Evolutionary conservation across 495 filamentous ascomycete species (phyloP).

Genomic region (Penicillium canariense): DNA sequence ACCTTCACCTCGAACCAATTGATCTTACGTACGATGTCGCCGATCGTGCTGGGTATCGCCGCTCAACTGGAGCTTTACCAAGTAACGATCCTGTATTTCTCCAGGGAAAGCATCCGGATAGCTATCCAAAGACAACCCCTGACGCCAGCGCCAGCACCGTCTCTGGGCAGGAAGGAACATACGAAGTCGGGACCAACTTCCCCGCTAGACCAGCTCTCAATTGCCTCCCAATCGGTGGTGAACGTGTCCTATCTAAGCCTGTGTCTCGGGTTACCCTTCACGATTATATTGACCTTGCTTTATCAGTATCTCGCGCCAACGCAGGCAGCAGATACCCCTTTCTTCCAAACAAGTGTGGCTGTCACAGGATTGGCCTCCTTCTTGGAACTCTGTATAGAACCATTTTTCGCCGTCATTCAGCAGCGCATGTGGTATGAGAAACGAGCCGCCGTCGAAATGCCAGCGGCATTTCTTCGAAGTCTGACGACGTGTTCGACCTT

Average conservation of each 20-base stretch:
- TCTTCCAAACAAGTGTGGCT: conserved; percentile 59
- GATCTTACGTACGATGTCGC: conserved; percentile 81
- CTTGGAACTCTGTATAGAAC: conserved; percentile 78
- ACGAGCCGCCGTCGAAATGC: conserved; percentile 74
- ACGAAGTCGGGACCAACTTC: not conserved
- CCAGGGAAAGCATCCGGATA: conserved; percentile 80
- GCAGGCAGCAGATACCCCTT: conserved; percentile 56
- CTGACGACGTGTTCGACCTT: conserved; percentile 63
- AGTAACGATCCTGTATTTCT: conserved; percentile 84
- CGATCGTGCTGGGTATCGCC: conserved; percentile 76
- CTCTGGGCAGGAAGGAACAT: conserved; percentile 14
- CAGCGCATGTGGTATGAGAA: conserved; percentile 75
- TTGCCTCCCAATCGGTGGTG: conserved; percentile 65
- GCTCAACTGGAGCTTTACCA: conserved; percentile 90
- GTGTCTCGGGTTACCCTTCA: conserved; percentile 62
- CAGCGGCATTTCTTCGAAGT: conserved; percentile 75
- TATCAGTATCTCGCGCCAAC: conserved; percentile 60
- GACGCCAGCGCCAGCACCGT: conserved; percentile 7
- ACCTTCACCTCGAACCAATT: conserved; percentile 91
- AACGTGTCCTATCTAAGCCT: conserved; percentile 85
- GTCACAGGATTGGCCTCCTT: conserved; percentile 74
- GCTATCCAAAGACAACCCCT: conserved; percentile 77
- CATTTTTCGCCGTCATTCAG: conserved; percentile 79
- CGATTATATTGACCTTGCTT: conserved; percentile 56
- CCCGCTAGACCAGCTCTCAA: conserved; percentile 12